Base-by-base conservation (phyloP, 1,139 yeast species). In the Wickerhamomyces sp. region DNA sequence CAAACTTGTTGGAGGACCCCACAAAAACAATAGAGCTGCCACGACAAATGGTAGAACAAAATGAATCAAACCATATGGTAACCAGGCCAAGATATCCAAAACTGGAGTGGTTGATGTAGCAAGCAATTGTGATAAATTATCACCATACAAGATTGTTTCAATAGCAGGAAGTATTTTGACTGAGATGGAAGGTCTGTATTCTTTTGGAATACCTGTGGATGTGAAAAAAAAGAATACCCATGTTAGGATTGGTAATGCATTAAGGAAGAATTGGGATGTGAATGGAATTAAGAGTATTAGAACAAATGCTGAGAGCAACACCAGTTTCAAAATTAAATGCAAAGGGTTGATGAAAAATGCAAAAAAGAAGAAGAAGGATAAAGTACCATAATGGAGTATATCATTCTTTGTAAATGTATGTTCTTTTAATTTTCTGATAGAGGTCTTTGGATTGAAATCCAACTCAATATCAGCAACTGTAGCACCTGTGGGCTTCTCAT, bases 121-220 rank as follows among this genome's bases (percentile, higher is more conserved):
- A 51, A 91, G 70, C 24, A 91, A 80, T 52, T 84, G 87, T 36
- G 93, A 80, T 52, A 93, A 70, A 59, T 91, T 87, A 53, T 91
- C 97, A 35, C 98, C 98, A 54, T 87, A 91, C 45, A 91, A 67
- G 41, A 91, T 84, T 23, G 96, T 88, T 58, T 91, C 99, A 64
- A 89, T 71, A 3, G 96, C 95, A 0, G 99, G 98, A 31, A 91
- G 70, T 17, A 87, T 84, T 48, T 91, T 82, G 33, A 91, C 98
- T 26, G 83, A 77, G 49, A 91, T 93, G 16, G 89, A 85, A 4
- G 97, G 96, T 55, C 94, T 79, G 76, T 85, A 78, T 7, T 66
- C 59, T 9, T 79, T 70, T 11, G 95, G 89, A 45, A 91, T 83
- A 52, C 77, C 82, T 16, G 86, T 75, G 34, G 91, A 80, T 21